These are phyloP conservation scores for Sporothrix luriei DNA, from an alignment of 2,329 filamentous ascomycete species.

Conservation along the genomic window DNA sequence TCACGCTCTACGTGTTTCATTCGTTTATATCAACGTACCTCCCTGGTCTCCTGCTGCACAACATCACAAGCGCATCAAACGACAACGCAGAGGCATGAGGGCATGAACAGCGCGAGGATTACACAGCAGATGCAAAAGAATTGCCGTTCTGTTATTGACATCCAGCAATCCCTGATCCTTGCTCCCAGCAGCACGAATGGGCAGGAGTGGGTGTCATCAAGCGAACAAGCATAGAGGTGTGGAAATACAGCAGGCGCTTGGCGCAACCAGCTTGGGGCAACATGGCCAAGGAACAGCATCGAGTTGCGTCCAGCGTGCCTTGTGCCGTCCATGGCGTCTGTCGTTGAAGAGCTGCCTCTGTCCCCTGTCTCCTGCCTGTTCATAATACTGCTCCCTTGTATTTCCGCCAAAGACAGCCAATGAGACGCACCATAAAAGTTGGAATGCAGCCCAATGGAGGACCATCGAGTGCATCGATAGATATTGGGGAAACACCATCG, in stretches of 20 bases:
- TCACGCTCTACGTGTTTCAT: not conserved
- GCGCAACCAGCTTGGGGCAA: constrained; percentile 20
- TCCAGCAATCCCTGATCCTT: constrained; percentile 9
- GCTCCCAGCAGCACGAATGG: constrained; percentile 1
- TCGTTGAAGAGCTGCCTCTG: not conserved
- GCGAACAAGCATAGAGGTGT: constrained; percentile 35
- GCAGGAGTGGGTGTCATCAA: constrained; percentile 34
- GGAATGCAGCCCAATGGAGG: not conserved
- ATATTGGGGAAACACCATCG: constrained; percentile 6
- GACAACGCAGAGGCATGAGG: constrained; percentile 5
- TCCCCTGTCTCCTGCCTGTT: not conserved
- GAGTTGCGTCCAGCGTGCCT: not conserved
- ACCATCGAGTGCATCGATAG: not conserved
- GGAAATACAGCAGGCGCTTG: constrained; percentile 33
- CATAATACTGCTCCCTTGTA: not conserved
- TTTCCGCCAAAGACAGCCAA: constrained; percentile 13
- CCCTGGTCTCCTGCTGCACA: not conserved
- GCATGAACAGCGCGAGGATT: constrained; percentile 12
- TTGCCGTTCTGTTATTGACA: not conserved
- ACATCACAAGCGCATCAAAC: not conserved
- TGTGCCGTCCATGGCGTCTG: not conserved
- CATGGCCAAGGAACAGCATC: not conserved
- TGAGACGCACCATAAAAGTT: not conserved
- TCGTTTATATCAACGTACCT: not conserved
- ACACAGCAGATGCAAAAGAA: constrained; percentile 3